phyloP scores from a whole-genome alignment of 495 filamentous ascomycete species.

The Trichoderma gamsii region DNA sequence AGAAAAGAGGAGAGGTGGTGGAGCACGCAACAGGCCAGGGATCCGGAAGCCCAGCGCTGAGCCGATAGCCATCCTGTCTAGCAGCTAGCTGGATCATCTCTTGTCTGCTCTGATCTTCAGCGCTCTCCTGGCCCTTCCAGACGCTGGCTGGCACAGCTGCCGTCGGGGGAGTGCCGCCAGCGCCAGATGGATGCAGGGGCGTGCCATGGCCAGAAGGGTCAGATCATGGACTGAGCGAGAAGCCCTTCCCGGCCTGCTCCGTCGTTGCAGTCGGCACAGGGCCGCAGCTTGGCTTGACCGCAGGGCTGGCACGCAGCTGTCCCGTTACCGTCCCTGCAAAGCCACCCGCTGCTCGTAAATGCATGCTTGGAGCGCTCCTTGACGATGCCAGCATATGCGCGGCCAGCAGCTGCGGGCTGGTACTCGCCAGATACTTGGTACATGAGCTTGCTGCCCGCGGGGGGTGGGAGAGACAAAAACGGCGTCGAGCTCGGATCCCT shows the following conservation, averaged over 20 bases:
- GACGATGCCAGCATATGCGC: too few relatives aligned
- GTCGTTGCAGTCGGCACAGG: background rate
- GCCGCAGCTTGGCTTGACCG: background rate
- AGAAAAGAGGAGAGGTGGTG: background rate
- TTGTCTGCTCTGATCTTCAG: background rate
- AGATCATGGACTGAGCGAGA: background rate
- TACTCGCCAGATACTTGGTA: background rate
- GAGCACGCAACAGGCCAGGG: background rate
- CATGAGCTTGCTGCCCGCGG: background rate
- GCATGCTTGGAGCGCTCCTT: background rate
- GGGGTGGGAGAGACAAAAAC: constrained; percentile 7
- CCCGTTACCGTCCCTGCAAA: background rate
- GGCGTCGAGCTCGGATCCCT: background rate
- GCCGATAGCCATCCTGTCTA: background rate
- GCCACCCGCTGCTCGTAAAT: background rate
- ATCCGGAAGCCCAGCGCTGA: background rate
- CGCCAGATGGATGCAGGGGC: background rate
- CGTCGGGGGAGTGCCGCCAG: constrained; percentile 5
- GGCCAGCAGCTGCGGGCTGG: too few relatives aligned
- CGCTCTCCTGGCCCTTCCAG: background rate
- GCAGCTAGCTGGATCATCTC: background rate
- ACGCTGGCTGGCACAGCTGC: background rate
- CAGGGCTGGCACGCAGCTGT: constrained; percentile 6
- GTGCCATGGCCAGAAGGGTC: background rate
- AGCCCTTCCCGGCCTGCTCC: background rate